phyloP scores from a whole-genome alignment of 2,329 filamentous ascomycete genomes.

The Nothomitra cinnamomea region DNA sequence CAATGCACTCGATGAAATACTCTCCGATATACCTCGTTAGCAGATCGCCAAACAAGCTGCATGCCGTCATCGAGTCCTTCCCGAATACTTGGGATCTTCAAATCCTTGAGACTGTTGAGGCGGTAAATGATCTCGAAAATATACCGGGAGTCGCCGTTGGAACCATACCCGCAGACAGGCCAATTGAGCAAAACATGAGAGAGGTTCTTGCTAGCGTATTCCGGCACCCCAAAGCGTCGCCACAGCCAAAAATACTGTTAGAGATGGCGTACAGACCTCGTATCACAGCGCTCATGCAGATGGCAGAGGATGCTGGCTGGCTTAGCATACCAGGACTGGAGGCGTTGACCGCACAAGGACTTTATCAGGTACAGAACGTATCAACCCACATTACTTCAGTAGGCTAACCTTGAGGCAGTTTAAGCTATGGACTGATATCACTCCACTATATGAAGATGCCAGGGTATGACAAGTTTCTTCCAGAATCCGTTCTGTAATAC shows the following conservation, averaged over 20 bases:
- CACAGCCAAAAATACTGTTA: constrained; percentile 43
- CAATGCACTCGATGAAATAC: constrained; percentile 69
- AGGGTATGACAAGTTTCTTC: constrained; percentile 28
- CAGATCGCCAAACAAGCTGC: constrained; percentile 52
- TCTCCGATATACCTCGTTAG: constrained; percentile 76
- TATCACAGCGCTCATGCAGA: constrained; percentile 67
- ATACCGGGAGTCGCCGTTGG: constrained; percentile 61
- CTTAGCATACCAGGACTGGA: constrained; percentile 72
- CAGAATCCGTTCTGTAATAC: too few species aligned
- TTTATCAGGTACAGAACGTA: constrained; percentile 48
- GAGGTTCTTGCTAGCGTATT: constrained; percentile 44
- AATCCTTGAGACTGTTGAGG: constrained; percentile 37
- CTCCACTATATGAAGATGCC: constrained; percentile 52
- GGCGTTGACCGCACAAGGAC: constrained; percentile 70
- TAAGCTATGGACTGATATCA: constrained; percentile 70
- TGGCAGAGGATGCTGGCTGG: constrained; percentile 68
- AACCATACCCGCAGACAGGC: constrained; percentile 76
- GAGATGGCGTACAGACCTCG: constrained; percentile 96
- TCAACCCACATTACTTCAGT: neutral
- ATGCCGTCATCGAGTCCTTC: constrained; percentile 53
- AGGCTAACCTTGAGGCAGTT: constrained; percentile 33
- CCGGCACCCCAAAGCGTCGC: constrained; percentile 9
- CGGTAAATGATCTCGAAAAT: constrained; percentile 29
- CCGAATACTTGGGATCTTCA: constrained; percentile 53
- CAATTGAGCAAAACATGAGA: constrained; percentile 56